Base-by-base conservation (phyloP, 1,284 basidiomycete species). In the Xerocomus amazonicus region DNA sequence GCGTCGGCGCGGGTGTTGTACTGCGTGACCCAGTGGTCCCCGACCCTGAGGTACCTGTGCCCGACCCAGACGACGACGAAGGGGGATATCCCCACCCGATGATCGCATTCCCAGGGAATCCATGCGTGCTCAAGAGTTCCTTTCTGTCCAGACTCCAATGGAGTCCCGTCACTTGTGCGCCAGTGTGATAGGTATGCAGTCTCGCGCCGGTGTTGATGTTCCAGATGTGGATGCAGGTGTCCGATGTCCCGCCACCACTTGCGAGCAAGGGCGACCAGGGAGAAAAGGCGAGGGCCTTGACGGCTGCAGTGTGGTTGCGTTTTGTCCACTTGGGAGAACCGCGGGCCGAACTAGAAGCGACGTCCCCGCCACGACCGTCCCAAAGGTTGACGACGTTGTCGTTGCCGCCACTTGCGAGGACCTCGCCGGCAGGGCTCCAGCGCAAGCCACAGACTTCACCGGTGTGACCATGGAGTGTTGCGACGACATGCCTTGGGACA, bases 361-460 rank as follows among this genome's bases (percentile, higher is more conserved):
- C 79, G 60, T 87, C 83, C 0, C 84, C 84, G 0, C 90, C 70
- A 31, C 91, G 76, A 0, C 86, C 85, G 61, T 97, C 95, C 95
- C 94, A 97, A 47, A 96, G 88, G 65, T 97, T 96, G 49, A 97
- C 92, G 14, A 96, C 90, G 58, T 97, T 97, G 69, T 97, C 95
- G 67, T 97, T 97, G 0, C 92, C 93, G 6, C 95, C 94, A 58
- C 88, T 92, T 0, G 94, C 95, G 28, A 97, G 77, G n/a, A 95
- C 74, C 66, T 93, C 87, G 0, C 90, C 91, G 56, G 92, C 91
- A 3, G 74, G 64, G 37, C 92, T 75, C 92, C 92, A 95, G 56
- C 81, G 82, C 51, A 91, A 59, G 3, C 89, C 88, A 64, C 92
- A 93, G 6, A 97, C 90, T 66, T 97, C 95, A 0, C 92, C 92